These are phyloP conservation scores for Aspergillus udagawae DNA, from an alignment of 2,329 filamentous ascomycete species.

Conservation along the genomic window DNA sequence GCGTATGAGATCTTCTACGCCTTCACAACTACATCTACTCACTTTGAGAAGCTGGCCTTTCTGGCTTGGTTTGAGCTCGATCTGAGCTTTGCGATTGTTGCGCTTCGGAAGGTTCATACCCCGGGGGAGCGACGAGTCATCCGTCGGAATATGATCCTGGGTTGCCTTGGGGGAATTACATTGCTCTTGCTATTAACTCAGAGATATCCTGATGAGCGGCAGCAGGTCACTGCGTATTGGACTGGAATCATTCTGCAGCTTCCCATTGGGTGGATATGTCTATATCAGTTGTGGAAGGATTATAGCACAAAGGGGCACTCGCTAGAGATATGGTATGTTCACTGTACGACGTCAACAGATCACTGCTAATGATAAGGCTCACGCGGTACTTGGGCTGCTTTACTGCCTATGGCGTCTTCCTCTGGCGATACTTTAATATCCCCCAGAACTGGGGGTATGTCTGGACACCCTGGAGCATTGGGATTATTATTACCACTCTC, in stretches of 20 bases:
- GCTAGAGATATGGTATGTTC: constrained; percentile 15
- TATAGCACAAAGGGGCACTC: constrained; percentile 14
- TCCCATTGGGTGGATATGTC: constrained; percentile 16
- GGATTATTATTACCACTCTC: constrained; percentile 14
- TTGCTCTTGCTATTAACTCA: constrained; percentile 2
- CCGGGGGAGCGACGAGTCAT: neutral
- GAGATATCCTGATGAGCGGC: constrained; percentile 16
- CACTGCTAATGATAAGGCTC: constrained; percentile 8
- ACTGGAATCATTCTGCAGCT: constrained; percentile 17
- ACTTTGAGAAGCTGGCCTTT: constrained; percentile 11
- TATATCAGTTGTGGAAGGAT: constrained; percentile 10
- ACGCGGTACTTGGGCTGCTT: constrained; percentile 17
- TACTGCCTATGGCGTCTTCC: constrained; percentile 17
- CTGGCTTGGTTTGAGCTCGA: constrained; percentile 17
- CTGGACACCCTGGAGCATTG: constrained; percentile 15
- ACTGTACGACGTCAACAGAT: neutral
- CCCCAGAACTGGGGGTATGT: constrained; percentile 20
- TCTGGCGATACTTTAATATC: constrained; percentile 18
- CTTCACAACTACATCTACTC: constrained; percentile 13
- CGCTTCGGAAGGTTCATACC: constrained; percentile 8
- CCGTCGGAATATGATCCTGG: constrained; percentile 8
- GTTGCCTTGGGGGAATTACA: constrained; percentile 2
- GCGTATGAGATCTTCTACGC: constrained; percentile 19
- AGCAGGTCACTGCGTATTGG: constrained; percentile 21
- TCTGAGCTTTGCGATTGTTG: constrained; percentile 8